A percentile compares a stretch with the other conserved stretches of the same genome.
phyloP scores from a whole-genome alignment of 345 rosid genomes.

The Rhodamnia argentea region DNA sequence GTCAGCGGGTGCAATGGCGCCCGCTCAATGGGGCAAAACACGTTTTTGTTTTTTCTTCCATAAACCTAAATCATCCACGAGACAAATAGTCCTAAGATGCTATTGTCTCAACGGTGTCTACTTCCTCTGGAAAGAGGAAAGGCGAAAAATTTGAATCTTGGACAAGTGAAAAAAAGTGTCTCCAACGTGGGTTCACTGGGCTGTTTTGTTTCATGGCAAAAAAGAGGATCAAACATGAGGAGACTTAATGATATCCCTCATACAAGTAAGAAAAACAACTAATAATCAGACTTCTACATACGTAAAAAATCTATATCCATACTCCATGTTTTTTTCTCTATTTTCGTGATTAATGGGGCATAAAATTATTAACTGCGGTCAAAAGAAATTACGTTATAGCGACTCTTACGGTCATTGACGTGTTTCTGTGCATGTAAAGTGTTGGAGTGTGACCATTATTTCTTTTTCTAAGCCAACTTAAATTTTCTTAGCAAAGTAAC shows the following conservation, averaged over 20 bases:
- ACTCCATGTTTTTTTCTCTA: neutral
- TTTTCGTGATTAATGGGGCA: neutral
- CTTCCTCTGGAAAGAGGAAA: neutral
- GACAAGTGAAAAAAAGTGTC: neutral
- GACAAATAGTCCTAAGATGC: neutral
- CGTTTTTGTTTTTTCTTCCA: too few species aligned
- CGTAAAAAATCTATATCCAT: neutral
- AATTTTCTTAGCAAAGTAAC: neutral
- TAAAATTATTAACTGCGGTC: neutral
- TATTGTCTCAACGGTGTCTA: neutral
- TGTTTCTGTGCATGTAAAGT: neutral
- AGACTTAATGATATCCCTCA: neutral
- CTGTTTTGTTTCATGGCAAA: neutral
- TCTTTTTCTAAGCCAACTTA: neutral
- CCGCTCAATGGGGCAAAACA: neutral
- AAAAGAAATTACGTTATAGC: neutral
- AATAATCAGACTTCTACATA: neutral
- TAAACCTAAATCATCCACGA: neutral
- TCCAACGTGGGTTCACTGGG: neutral
- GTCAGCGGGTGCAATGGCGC: neutral
- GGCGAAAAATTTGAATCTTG: neutral
- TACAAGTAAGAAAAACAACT: neutral
- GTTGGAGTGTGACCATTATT: neutral
- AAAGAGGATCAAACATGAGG: neutral
- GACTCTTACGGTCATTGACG: neutral